These are phyloP conservation scores for Erodium moschatum DNA, from an alignment of 441 rosid genomes.

Conservation along the genomic window DNA sequence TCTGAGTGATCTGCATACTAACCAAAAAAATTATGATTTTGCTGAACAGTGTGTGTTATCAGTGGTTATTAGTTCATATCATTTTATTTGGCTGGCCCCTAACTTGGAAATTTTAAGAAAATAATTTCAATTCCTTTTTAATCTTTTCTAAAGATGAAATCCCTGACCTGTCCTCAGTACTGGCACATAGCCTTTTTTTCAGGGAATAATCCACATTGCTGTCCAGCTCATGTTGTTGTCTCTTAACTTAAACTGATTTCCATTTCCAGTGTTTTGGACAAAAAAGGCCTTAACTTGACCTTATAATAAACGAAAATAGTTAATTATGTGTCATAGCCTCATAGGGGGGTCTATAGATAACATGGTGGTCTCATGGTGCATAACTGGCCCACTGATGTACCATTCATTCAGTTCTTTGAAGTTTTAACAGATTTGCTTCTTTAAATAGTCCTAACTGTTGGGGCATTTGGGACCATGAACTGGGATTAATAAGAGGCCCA, in stretches of 20 bases:
- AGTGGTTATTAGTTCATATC: neutral
- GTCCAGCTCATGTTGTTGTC: neutral
- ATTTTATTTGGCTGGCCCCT: neutral
- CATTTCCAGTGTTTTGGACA: neutral
- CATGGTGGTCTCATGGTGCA: constrained; percentile 5
- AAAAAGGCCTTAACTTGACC: neutral
- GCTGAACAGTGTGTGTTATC: neutral
- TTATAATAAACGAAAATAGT: too few relatives aligned
- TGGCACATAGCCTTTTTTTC: neutral
- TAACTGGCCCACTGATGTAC: neutral
- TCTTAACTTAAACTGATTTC: neutral
- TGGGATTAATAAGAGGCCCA: too few relatives aligned
- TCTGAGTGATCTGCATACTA: constrained; percentile 1
- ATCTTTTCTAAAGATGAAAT: neutral
- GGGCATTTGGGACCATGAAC: neutral
- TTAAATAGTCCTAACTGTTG: neutral
- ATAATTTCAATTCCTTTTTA: too few relatives aligned
- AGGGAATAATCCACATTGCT: neutral
- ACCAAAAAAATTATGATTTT: neutral
- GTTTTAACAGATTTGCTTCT: neutral
- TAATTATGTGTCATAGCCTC: too few relatives aligned
- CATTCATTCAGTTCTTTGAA: neutral
- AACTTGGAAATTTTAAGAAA: too few relatives aligned
- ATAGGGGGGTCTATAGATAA: too few relatives aligned
- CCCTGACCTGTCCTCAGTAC: neutral